phyloP scores from a whole-genome alignment of 1,284 basidiomycete genomes.

The Trichosporon sp. region DNA sequence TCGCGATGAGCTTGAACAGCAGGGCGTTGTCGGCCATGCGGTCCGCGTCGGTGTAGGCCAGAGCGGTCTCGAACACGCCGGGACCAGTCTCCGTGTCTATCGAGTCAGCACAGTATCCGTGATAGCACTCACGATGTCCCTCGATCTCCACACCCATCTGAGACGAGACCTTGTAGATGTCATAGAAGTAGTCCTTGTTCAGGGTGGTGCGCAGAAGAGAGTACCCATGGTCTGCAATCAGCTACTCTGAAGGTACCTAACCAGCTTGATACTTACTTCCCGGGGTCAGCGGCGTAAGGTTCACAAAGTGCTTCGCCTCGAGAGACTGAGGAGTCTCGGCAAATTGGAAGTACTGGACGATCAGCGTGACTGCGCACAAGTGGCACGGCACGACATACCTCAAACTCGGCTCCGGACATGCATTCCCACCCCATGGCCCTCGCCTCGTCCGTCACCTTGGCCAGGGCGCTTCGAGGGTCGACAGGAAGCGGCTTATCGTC shows the following conservation, averaged over 20 bases:
- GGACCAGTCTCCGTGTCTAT: constrained; percentile 93
- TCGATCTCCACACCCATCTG: constrained; percentile 80
- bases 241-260: not conserved
- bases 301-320: constrained; percentile 69
- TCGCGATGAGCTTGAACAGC: constrained; percentile 87
- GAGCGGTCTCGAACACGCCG: constrained; percentile 83
- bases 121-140: constrained; percentile 67
- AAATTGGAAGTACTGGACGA: constrained; percentile 82
- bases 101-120: not conserved
- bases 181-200: constrained; percentile 84
- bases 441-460: constrained; percentile 54
- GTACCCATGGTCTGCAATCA: constrained; percentile 75
- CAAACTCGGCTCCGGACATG: constrained; percentile 82
- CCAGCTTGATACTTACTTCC: constrained; percentile 62
- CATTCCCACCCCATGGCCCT: constrained; percentile 56
- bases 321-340: constrained; percentile 74
- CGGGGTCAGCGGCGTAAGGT: constrained; percentile 73
- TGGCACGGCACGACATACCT: constrained; percentile 57
- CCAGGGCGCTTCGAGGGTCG: constrained; percentile 79
- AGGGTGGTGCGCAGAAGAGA: constrained; percentile 80
- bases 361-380: not conserved
- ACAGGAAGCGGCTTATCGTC: constrained; percentile 67
- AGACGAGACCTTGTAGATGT: constrained; percentile 70
- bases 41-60: constrained; percentile 77
- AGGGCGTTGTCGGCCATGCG: constrained; percentile 93